Conservation (phyloP, 176 grass and related monocot genomes). For the Puya raimondii region DNA sequence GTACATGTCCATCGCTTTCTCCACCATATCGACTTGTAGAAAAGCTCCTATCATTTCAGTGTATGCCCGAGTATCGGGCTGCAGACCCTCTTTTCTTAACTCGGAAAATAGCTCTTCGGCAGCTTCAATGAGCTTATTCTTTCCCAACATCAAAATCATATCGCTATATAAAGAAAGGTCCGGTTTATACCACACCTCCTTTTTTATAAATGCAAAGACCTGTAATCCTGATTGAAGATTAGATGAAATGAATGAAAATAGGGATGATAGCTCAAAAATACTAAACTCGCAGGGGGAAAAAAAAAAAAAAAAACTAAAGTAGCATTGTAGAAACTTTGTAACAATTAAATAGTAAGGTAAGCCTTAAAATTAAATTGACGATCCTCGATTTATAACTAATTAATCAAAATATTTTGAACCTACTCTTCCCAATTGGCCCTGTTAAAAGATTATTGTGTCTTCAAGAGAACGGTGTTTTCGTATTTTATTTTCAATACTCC, state of each 20-base stretch:
- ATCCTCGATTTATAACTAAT: too few relatives aligned
- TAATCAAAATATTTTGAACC: too few relatives aligned
- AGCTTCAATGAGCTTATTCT: slow-evolving; percentile 20
- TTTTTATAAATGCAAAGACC: slow-evolving; percentile 25
- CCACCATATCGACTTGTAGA: slow-evolving; percentile 18
- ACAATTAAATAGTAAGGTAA: too few relatives aligned
- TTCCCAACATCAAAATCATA: slow-evolving; percentile 23
- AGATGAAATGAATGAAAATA: slow-evolving; percentile 8
- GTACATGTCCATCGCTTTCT: slow-evolving; percentile 25
- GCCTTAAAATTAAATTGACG: too few relatives aligned
- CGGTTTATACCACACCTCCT: slow-evolving; percentile 26
- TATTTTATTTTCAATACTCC: too few relatives aligned
- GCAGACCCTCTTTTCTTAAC: slow-evolving; percentile 11
- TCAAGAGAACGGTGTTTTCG: too few relatives aligned
- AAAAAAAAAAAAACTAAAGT: too few relatives aligned
- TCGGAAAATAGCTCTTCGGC: slow-evolving; percentile 19
- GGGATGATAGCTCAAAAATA: neutral
- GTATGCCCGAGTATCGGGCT: slow-evolving; percentile 18
- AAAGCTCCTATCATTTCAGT: slow-evolving; percentile 32
- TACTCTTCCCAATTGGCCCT: too few relatives aligned
- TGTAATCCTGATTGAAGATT: slow-evolving; percentile 10
- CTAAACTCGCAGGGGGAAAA: too few relatives aligned
- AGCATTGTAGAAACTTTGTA: too few relatives aligned
- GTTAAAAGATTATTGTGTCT: too few relatives aligned
- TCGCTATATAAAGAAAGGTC: slow-evolving; percentile 17